Evolutionary conservation across 768 basidiomycete species (phyloP).

Genomic region (Leccinum obscurum): DNA sequence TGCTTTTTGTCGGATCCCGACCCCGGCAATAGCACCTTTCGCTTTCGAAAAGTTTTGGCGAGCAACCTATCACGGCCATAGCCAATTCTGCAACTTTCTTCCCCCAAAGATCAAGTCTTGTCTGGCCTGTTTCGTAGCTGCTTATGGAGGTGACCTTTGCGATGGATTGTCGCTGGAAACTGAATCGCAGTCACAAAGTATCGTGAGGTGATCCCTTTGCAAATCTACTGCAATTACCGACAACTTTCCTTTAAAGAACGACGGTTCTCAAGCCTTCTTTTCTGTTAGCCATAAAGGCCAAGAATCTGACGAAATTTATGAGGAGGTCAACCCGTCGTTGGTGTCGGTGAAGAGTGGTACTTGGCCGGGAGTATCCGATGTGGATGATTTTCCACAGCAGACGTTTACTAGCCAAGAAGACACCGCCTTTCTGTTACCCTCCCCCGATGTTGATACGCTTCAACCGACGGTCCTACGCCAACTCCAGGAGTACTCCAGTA

Average conservation of each 20-base stretch:
- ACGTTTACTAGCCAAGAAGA: conserved; percentile 7
- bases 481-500: conserved; percentile 19
- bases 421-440: conserved; percentile 9
- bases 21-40: conserved; percentile 48
- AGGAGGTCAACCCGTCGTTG: conserved; percentile 24
- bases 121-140: conserved; percentile 46
- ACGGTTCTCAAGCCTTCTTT: conserved; percentile 4
- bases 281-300: not conserved
- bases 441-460: not conserved
- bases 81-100: conserved; percentile 37
- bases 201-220: conserved; percentile 26
- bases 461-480: conserved; percentile 15
- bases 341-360: not conserved
- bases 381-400: not conserved
- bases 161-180: conserved; percentile 42
- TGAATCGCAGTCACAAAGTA: conserved; percentile 37
- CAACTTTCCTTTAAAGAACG: conserved; percentile 19
- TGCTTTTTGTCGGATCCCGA: conserved; percentile 48
- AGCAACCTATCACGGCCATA: conserved; percentile 48
- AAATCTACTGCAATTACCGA: conserved; percentile 11
- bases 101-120: conserved; percentile 45
- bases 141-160: conserved; percentile 49
- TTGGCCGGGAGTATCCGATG: not conserved
- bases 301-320: conserved; percentile 13
- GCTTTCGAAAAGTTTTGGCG: conserved; percentile 61